Base-by-base conservation (phyloP, 345 rosid species). In the Eucalyptus pumila region DNA sequence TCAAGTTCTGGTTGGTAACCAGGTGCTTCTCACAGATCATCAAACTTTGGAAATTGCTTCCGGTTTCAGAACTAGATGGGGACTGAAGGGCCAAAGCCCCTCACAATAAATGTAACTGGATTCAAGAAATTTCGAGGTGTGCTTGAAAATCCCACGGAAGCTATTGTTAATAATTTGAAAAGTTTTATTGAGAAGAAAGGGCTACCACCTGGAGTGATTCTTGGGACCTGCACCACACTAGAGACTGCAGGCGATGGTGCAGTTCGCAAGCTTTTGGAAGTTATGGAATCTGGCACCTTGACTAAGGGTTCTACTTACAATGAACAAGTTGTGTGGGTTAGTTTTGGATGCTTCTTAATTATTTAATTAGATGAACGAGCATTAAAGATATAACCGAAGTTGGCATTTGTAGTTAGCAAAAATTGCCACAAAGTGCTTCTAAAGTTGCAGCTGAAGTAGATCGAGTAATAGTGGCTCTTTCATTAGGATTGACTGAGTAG, bases 91-190 rank as follows among this genome's bases (percentile, higher is more conserved):
- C 93, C 95, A 90, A 96, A 95, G 88, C 86, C 93, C 47, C 91
- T 95, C 44, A 92, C 94, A 5, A 90, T 96, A 88, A 93, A 96
- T 90, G 94, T 95, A 37, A 97, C 97, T 89, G 98, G 97, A 27
- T 97, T 96, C 92, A 94, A 97, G 95, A 97, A 93, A 89, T 97
- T 97, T 86, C 94, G 89, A 85, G 97, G 96, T 51, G 97, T 97
- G 86, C 69, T 93, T 14, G 94, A 94, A 15, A 97, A 96, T 92
- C 99, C 98, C 26, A 97, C 98, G 0, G 98, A 96, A 93, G 93
- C 88, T 44, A 92, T 96, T 47, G 97, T 95, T 24, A 93, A 54
- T 47, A 96, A 92, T 88, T 88, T 97, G 90, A 95, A 91, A 92
- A 89, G 88, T 13, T 95, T 89, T 88, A 90, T 93, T 26, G 94